These are phyloP conservation scores for Penicillium sp. DNA, from an alignment of 2,329 filamentous ascomycete genomes.

Conservation along the genomic window DNA sequence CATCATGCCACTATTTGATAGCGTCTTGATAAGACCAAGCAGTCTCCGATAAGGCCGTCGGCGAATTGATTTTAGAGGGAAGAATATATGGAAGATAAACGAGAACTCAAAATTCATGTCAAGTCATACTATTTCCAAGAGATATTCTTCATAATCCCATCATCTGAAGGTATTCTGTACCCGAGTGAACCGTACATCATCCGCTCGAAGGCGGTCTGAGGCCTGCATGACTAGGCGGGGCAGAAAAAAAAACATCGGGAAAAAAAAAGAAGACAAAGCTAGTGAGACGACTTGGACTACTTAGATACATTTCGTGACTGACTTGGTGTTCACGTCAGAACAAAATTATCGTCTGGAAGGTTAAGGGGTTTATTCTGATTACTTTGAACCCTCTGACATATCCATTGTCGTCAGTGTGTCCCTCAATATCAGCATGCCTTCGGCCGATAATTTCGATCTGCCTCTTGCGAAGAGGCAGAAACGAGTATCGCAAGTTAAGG, in stretches of 20 bases:
- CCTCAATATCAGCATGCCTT: constrained; percentile 40
- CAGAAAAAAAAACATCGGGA: constrained; percentile 10
- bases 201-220: constrained; percentile 1
- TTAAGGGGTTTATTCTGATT: not conserved
- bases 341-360: not conserved
- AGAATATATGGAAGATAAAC: rapidly evolving
- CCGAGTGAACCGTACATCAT: not conserved
- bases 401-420: not conserved
- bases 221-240: constrained; percentile 2
- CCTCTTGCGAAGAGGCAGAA: constrained; percentile 77
- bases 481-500: constrained; percentile 43
- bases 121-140: not conserved
- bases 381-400: not conserved
- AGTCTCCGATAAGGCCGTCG: not conserved
- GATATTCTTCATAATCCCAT: not conserved
- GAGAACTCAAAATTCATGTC: rapidly evolving
- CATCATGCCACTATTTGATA: not conserved
- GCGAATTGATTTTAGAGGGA: not conserved
- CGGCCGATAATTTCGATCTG: constrained; percentile 53
- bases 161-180: not conserved
- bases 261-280: constrained; percentile 6
- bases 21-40: rapidly evolving
- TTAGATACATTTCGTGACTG: not conserved
- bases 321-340: not conserved
- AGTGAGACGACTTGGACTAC: not conserved